Evolutionary conservation across 352 stramenopile genomes (phyloP).

Genomic region (Phytophthora litchii): DNA sequence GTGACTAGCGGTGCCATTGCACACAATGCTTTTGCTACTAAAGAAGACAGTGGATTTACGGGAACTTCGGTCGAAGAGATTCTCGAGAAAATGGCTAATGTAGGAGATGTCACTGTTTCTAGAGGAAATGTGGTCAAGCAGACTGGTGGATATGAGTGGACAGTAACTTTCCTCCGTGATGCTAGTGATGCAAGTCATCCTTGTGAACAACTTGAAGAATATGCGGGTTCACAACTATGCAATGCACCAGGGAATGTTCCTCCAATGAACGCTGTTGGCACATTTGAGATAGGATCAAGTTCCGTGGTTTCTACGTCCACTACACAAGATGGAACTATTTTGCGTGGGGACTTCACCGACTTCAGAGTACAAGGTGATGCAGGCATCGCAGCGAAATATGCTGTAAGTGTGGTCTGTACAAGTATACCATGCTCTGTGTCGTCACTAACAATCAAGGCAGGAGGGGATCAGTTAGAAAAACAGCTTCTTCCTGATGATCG

Average conservation of each 20-base stretch:
- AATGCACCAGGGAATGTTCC: slow-evolving; percentile 94
- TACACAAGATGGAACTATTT: slow-evolving; percentile 70
- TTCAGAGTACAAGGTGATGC: slow-evolving; percentile 87
- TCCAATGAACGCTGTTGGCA: slow-evolving; percentile 55
- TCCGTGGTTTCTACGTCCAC: slow-evolving; percentile 29
- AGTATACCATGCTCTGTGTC: slow-evolving; percentile 17
- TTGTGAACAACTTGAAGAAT: slow-evolving; percentile 72
- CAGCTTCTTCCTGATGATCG: slow-evolving; percentile 50
- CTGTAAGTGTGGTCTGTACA: slow-evolving; percentile 16
- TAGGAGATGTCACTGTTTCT: slow-evolving; percentile 94
- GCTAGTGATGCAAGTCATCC: slow-evolving; percentile 37
- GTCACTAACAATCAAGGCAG: slow-evolving; percentile 19
- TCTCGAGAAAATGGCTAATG: slow-evolving; percentile 92
- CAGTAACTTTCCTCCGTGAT: slow-evolving; percentile 94
- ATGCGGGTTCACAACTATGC: slow-evolving; percentile 70
- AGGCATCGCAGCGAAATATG: slow-evolving; percentile 50
- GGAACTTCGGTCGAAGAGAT: slow-evolving; percentile 96
- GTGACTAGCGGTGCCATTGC: slow-evolving; percentile 84
- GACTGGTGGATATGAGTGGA: slow-evolving; percentile 96
- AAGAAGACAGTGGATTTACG: slow-evolving; percentile 87
- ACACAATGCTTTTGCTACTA: slow-evolving; percentile 93
- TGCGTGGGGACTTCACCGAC: slow-evolving; percentile 88
- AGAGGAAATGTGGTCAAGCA: slow-evolving; percentile 80
- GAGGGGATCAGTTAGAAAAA: slow-evolving; percentile 35
- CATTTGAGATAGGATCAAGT: slow-evolving; percentile 40